Evolutionary conservation across 176 grass and related monocot species (phyloP), one percentile per base, ranked within the genome.

Genomic region (Triticum urartu): DNA sequence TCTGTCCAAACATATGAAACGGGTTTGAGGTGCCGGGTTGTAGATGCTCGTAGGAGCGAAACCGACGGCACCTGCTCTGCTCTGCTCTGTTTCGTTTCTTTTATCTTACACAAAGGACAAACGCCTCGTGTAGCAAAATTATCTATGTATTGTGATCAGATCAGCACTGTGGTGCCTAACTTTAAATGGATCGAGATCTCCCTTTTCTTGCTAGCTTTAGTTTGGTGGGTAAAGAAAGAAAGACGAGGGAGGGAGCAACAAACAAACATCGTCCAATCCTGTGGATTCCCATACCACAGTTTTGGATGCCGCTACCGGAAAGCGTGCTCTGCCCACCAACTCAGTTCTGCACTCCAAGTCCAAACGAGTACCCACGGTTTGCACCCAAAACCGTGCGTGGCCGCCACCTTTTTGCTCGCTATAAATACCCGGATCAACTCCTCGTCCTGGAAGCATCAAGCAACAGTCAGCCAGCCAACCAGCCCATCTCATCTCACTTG

Each of bases 301-400:
- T 72, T 65, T 45, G 5, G 78, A 40, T 9, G 9, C 9, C 39
- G 7, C 7, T 39, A 1, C 38, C 9, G 39, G 39, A 40, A 40
- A 40, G 8, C 39, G 39, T 40, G 8, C 8, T 40, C 39, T 40
- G 84, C 33, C 68, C 78, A 87, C 85, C 78, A 81, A 74, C 78
- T 45, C 39, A 47, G 11, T 79, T 7, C 84, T 6, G 0, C 33
- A 4, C 75, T 45, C 48, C 50, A 54, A 54, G 48, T 52, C 35
- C 8, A 47, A 33, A 52, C 14, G 26, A 81, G 43, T 36, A 35
- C 34, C 34, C 34, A 6, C 34, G 34, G 34, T 35, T 35, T 35
- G 34, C 34, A 35, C 4, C 5, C 34, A 36, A 36, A 36, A 36
- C 45, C 45, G 10, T 48, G 45, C 45, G 12, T 48, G 45, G 45